Conservation (phyloP, 306 rosid genomes). For the Citrullus colocynthis region DNA sequence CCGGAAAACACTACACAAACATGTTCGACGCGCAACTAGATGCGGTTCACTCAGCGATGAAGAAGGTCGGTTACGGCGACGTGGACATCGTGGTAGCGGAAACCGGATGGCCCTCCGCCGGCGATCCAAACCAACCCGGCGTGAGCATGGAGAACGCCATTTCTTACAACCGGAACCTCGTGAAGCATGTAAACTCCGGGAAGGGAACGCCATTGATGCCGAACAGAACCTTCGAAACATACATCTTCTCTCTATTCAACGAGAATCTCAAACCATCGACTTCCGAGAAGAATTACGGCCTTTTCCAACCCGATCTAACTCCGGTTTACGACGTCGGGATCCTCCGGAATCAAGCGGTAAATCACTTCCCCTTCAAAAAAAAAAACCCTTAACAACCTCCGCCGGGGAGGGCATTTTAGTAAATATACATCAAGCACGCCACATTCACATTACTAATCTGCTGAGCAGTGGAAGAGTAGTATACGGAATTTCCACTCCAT, state of each 20-base stretch:
- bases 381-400: neutral
- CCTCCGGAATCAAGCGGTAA: constrained; percentile 39
- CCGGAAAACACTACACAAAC: constrained; percentile 56
- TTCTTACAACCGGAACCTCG: constrained; percentile 55
- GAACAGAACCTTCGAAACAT: constrained; percentile 53
- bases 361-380: neutral
- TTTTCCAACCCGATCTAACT: constrained; percentile 50
- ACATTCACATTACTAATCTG: neutral
- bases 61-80: constrained; percentile 55
- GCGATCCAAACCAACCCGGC: constrained; percentile 58
- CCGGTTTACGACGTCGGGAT: constrained; percentile 64
- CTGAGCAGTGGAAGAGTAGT: neutral
- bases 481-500: neutral
- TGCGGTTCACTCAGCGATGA: constrained; percentile 80
- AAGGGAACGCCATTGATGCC: constrained; percentile 82
- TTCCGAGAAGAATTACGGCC: constrained; percentile 69
- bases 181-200: constrained; percentile 55
- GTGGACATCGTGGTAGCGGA: constrained; percentile 61
- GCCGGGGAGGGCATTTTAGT: neutral
- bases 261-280: constrained; percentile 49
- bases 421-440: neutral
- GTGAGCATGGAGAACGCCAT: constrained; percentile 50
- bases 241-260: constrained; percentile 56
- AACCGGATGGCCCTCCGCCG: constrained; percentile 84
- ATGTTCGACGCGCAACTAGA: constrained; percentile 93